A percentile compares a stretch with the other conserved stretches of the same genome.
phyloP scores from a whole-genome alignment of 192 early-diverging fungal species.

The Podila horticola region DNA sequence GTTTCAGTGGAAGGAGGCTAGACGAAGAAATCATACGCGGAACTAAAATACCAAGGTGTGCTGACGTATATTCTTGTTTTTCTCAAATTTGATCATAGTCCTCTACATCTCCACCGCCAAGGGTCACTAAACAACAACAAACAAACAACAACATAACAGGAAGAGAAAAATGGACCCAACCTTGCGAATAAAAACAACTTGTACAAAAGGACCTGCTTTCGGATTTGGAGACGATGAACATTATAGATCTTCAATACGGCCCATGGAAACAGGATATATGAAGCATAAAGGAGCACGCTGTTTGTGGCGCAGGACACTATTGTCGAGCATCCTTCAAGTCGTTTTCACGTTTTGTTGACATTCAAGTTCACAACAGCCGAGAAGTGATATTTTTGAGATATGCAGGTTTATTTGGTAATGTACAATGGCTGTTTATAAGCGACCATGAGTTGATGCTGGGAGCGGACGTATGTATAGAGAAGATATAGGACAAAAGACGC shows the following conservation, averaged over 20 bases:
- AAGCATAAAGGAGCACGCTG: no score
- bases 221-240: background rate
- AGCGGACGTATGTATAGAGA: background rate
- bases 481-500: background rate
- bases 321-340: no score
- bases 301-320: no score
- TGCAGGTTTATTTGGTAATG: background rate
- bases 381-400: background rate
- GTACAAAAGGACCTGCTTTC: background rate
- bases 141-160: constrained; percentile 2
- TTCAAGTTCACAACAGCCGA: no score
- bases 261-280: no score
- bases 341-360: no score
- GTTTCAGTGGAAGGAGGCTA: background rate
- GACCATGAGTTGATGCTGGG: background rate
- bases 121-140: background rate
- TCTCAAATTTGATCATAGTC: constrained; percentile 7
- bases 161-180: constrained; percentile 1
- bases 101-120: constrained; percentile 44
- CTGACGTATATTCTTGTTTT: background rate
- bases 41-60: no score
- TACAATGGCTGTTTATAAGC: background rate
- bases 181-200: background rate
- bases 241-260: no score
- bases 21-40: background rate